phyloP scores from a whole-genome alignment of 2,329 filamentous ascomycete species.

The Aspergillus amoenus region DNA sequence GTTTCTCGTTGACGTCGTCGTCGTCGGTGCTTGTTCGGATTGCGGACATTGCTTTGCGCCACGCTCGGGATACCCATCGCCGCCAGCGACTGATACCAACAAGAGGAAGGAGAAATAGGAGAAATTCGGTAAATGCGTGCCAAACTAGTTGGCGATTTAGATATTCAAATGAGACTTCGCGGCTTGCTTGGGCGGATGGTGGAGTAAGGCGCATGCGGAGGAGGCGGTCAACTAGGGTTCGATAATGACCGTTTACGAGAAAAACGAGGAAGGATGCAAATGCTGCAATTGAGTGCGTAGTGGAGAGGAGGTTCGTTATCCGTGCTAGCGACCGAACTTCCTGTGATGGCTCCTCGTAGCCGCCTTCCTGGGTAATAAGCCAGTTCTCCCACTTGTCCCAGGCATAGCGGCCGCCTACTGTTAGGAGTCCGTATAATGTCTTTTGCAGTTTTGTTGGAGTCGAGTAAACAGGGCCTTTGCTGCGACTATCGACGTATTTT shows the following conservation, averaged over 20 bases:
- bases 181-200: slow-evolving; percentile 77
- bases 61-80: slow-evolving; percentile 81
- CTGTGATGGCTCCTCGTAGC: slow-evolving; percentile 62
- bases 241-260: slow-evolving; percentile 83
- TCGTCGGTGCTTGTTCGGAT: slow-evolving; percentile 51
- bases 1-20: slow-evolving; percentile 53
- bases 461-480: slow-evolving; percentile 59
- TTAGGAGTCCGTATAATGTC: slow-evolving; percentile 76
- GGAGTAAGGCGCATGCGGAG: slow-evolving; percentile 82
- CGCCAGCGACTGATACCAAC: slow-evolving; percentile 93
- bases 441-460: slow-evolving; percentile 83
- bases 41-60: slow-evolving; percentile 73
- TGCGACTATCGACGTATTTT: slow-evolving; percentile 81
- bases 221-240: slow-evolving; percentile 83
- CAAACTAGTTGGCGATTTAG: slow-evolving; percentile 96
- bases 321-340: slow-evolving; percentile 61
- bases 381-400: slow-evolving; percentile 93
- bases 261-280: slow-evolving; percentile 88
- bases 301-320: slow-evolving; percentile 68
- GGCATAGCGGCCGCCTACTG: slow-evolving; percentile 81
- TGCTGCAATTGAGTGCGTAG: slow-evolving; percentile 75
- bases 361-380: slow-evolving; percentile 73
- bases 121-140: slow-evolving; percentile 99
- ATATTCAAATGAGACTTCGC: slow-evolving; percentile 96
- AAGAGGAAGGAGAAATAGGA: slow-evolving; percentile 96